These are phyloP conservation scores for Leishmania amazonensis DNA, from an alignment of 208 protist species.

Conservation along the genomic window DNA sequence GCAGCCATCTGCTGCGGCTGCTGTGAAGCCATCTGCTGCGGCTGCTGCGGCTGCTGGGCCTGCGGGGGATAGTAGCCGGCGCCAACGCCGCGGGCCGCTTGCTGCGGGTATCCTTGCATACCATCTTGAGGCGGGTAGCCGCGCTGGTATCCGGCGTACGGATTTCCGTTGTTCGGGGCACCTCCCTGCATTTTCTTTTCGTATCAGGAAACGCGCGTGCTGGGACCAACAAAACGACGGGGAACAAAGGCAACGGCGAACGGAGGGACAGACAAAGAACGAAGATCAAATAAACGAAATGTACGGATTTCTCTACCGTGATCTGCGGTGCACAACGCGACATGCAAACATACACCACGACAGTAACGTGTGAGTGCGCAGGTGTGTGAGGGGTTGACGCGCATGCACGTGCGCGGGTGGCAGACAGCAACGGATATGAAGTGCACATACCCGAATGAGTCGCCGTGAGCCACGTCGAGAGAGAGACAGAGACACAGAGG, in stretches of 20 bases:
- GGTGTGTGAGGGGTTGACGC: background rate
- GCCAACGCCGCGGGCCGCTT: slow-evolving; percentile 16
- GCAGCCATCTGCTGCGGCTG: background rate
- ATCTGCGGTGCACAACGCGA: background rate
- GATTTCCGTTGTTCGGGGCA: slow-evolving; percentile 28
- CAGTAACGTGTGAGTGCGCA: background rate
- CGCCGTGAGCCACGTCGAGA: background rate
- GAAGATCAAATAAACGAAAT: slow-evolving; percentile 24
- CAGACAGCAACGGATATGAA: background rate
- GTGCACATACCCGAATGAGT: background rate
- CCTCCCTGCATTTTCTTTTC: slow-evolving; percentile 30
- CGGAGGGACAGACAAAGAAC: background rate
- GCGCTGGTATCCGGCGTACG: slow-evolving; percentile 30
- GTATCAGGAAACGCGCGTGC: background rate
- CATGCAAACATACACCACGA: background rate
- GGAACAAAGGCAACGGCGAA: background rate
- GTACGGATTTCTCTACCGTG: slow-evolving; percentile 2
- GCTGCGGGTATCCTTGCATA: slow-evolving; percentile 30
- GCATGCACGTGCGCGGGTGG: background rate
- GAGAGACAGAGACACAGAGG: background rate
- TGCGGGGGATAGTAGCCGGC: slow-evolving; percentile 30
- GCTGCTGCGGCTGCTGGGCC: background rate
- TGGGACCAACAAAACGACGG: background rate
- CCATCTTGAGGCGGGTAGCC: slow-evolving; percentile 20
- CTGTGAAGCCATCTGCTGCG: background rate